Evolutionary conservation across 768 basidiomycete species (phyloP), one percentile per base, ranked within the genome.

Genomic region (Tricholomella constricta): DNA sequence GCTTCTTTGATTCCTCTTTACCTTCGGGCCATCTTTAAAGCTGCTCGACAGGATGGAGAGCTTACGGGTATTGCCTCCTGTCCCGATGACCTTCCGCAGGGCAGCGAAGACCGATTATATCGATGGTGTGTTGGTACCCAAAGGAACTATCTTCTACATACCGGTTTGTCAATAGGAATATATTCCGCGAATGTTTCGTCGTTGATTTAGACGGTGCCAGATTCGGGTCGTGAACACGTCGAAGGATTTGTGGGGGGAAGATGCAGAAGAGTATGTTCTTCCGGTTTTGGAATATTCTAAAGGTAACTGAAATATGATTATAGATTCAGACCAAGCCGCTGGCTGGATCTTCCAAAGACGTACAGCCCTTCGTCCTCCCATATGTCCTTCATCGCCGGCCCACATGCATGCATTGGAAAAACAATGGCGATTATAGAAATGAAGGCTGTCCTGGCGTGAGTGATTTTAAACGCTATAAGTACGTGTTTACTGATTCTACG

Each of bases 201-300:
- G 25, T 53, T 43, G 32, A 15, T 17, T 45, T 27, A 11, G 9
- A 10, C 12, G 11, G 12, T 15, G 12, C 4, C 48, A 81, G 78
- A 79, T 81, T 46, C 74, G 77, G 31, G 75, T 74, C 4, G 65
- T 80, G 38, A 82, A 82, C 55, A 79, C 78, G 1, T 78, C 74
- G 71, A 75, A 74, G 47, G 71, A 66, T 11, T 55, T 78, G 10
- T 82, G 79, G 80, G 80, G 80, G 12, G 71, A 72, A 42, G 77
- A 82, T 52, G 79, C 79, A 2, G 77, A 78, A 57, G 74, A 76
- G 75, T 78, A 62, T 26, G 70, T 49, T 29, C 23, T 32, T 54
- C 45, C 23, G 17, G 49, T 38, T 44, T 15, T 22, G 55, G 25
- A 23, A 31, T n/a, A 4, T 25, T 7, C 23, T 10, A 8, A 42